A percentile compares a stretch with the other conserved stretches of the same genome.
Evolutionary conservation across 495 filamentous ascomycete species (phyloP).

Genomic region (Copromyces sp.): DNA sequence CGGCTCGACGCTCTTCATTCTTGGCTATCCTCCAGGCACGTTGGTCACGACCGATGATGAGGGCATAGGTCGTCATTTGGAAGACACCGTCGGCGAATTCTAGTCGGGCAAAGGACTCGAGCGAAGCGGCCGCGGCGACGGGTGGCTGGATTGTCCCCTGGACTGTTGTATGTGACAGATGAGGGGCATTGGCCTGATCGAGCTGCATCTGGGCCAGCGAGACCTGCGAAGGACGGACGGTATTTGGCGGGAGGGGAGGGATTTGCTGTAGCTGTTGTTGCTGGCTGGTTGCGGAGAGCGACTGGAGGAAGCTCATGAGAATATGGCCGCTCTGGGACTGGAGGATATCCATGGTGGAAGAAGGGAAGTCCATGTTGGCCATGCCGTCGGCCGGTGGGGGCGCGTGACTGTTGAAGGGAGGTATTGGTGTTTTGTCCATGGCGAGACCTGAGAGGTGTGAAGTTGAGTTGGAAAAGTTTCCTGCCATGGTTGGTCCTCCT

Average conservation of each 20-base stretch:
- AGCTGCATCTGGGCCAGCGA: constrained; percentile 13
- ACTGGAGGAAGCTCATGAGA: constrained; percentile 18
- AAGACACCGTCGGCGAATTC: constrained; percentile 43
- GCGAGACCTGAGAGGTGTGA: background rate
- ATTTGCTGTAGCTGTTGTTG: constrained; percentile 7
- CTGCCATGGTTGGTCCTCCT: background rate
- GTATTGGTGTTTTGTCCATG: background rate
- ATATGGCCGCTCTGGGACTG: constrained; percentile 8
- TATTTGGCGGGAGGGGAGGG: constrained; percentile 11
- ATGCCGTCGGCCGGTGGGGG: background rate
- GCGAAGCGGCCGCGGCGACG: constrained; percentile 19
- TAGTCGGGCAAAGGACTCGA: constrained; percentile 42
- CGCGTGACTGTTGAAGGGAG: background rate
- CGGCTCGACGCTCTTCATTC: constrained; percentile 30
- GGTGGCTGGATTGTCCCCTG: constrained; percentile 8
- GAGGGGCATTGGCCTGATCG: background rate
- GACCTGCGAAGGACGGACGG: constrained; percentile 24
- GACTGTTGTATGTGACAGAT: background rate
- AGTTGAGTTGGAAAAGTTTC: background rate
- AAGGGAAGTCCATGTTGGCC: constrained; percentile 2
- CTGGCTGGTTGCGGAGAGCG: constrained; percentile 5
- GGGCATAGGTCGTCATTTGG: constrained; percentile 42
- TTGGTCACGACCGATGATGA: constrained; percentile 41
- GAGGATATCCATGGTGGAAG: constrained; percentile 8
- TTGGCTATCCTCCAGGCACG: constrained; percentile 33